A percentile compares a stretch with the other conserved stretches of the same genome.
Conservation (phyloP, 192 early-diverging fungal species). For the Funneliformis geosporum region DNA sequence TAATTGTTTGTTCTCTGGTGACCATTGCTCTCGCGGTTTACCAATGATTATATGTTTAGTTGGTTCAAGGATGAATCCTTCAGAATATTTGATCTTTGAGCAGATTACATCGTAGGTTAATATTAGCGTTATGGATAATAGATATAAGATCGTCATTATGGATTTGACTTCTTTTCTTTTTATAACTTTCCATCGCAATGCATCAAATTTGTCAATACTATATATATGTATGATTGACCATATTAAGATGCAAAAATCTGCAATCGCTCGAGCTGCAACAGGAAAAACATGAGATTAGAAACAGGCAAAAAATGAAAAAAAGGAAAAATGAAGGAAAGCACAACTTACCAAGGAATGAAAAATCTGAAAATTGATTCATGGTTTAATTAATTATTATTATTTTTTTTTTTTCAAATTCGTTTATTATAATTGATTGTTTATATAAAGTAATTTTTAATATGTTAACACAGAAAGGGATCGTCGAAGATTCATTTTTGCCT, state of each 20-base stretch:
- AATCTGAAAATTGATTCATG: neutral
- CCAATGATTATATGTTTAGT: neutral
- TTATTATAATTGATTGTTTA: too few species aligned
- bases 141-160: neutral
- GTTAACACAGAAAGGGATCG: too few species aligned
- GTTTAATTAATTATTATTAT: too few species aligned
- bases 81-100: neutral
- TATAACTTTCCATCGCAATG: neutral
- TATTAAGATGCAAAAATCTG: neutral
- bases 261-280: neutral
- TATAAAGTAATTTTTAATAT: too few species aligned
- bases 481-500: too few species aligned
- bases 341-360: neutral
- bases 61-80: neutral
- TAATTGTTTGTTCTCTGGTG: neutral
- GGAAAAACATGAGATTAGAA: neutral
- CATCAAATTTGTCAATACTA: neutral
- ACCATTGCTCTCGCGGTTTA: neutral
- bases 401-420: too few species aligned
- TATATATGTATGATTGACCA: slow-evolving; percentile 1
- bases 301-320: neutral
- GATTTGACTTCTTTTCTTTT: neutral
- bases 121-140: neutral
- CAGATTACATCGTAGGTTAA: neutral
- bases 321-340: neutral